Percentiles rank a stretch among this genome's conserved stretches.
Conservation (phyloP, 2,329 filamentous ascomycete genomes). For the Ilyonectria mors-panacis region DNA sequence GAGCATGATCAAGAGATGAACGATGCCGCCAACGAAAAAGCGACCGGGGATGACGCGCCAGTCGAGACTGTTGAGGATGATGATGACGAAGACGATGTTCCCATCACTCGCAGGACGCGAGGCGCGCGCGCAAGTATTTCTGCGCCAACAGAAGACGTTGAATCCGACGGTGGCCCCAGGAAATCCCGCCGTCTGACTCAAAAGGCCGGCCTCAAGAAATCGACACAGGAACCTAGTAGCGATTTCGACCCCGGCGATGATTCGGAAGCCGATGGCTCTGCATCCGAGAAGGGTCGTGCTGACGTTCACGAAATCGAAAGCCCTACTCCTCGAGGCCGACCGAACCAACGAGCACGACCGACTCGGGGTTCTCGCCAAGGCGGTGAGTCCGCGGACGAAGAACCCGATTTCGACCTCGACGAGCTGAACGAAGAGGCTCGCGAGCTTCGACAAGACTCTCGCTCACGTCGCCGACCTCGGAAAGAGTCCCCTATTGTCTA, state of each 20-base stretch:
- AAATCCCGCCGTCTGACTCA: constrained; percentile 64
- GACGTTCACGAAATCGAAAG: constrained; percentile 64
- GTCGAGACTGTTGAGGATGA: constrained; percentile 52
- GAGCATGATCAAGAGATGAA: constrained; percentile 44
- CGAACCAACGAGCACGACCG: constrained; percentile 58
- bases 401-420: constrained; percentile 71
- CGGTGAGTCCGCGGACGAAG: constrained; percentile 70
- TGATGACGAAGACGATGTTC: constrained; percentile 66
- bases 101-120: constrained; percentile 63
- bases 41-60: constrained; percentile 51
- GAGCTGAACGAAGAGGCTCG: constrained; percentile 77
- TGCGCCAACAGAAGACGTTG: constrained; percentile 49
- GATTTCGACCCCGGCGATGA: constrained; percentile 75
- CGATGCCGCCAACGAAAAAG: constrained; percentile 44
- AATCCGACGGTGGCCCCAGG: constrained; percentile 50
- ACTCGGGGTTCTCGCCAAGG: constrained; percentile 64
- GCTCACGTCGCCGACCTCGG: constrained; percentile 65
- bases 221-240: constrained; percentile 69
- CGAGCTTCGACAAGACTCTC: constrained; percentile 71
- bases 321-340: constrained; percentile 65
- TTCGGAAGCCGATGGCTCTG: constrained; percentile 67
- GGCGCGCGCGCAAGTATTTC: constrained; percentile 52
- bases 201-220: constrained; percentile 60
- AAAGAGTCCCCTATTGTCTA: constrained; percentile 71
- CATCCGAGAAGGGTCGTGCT: constrained; percentile 55